Percentiles rank a stretch among this genome's conserved stretches.
Conservation (phyloP, 345 rosid genomes). For the Garcia nutans region DNA sequence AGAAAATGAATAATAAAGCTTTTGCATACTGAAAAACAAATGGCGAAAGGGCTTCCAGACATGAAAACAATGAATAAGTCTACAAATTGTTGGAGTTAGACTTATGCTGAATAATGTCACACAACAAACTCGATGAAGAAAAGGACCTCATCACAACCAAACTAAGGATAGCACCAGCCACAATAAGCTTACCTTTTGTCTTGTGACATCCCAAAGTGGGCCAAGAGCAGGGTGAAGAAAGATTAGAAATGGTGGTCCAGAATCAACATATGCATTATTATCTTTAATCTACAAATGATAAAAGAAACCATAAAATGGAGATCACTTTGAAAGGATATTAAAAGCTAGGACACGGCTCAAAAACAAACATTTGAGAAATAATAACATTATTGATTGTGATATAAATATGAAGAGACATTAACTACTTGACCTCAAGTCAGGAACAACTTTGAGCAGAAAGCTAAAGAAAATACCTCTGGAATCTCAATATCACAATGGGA, state of each 20-base stretch:
- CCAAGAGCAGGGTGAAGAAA: constrained; percentile 94
- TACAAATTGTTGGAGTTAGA: background rate
- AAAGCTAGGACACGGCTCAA: background rate
- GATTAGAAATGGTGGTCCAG: constrained; percentile 84
- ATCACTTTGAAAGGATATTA: constrained; percentile 18
- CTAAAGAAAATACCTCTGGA: constrained; percentile 53
- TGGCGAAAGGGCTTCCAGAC: background rate
- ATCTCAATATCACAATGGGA: constrained; percentile 61
- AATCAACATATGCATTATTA: constrained; percentile 57
- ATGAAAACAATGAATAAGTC: background rate
- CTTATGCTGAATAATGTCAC: background rate
- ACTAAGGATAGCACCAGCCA: constrained; percentile 8
- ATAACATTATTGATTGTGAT: background rate
- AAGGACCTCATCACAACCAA: background rate
- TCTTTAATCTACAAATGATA: constrained; percentile 49
- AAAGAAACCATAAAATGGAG: constrained; percentile 7
- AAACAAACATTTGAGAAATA: background rate
- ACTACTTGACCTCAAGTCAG: constrained; percentile 8
- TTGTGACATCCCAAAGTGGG: constrained; percentile 88
- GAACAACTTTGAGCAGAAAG: background rate
- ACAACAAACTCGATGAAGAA: background rate
- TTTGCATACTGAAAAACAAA: background rate
- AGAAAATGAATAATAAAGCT: constrained; percentile 10
- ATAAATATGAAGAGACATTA: background rate
- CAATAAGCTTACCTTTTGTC: constrained; percentile 64